phyloP scores from a whole-genome alignment of 2,329 filamentous ascomycete genomes.

The Pleurostoma richardsiae region DNA sequence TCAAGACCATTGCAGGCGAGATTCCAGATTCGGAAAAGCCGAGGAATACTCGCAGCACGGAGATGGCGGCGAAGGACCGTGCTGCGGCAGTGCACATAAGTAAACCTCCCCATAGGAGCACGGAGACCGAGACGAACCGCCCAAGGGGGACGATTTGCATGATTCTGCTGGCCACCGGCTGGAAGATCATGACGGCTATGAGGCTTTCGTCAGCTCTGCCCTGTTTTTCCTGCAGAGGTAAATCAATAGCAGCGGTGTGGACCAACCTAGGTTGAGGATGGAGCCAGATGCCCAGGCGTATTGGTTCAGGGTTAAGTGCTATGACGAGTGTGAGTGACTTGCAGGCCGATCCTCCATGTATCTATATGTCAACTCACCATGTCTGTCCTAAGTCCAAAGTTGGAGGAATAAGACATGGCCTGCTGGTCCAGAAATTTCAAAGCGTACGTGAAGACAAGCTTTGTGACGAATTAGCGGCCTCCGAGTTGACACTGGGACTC shows the following conservation, averaged over 20 bases:
- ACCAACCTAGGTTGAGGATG: neutral
- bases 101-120: neutral
- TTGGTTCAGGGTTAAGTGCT: neutral
- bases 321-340: neutral
- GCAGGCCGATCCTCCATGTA: neutral
- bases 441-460: neutral
- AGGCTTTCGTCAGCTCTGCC: too few relatives aligned
- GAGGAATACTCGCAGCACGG: neutral
- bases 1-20: neutral
- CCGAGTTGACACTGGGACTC: neutral
- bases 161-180: neutral
- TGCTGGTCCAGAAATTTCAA: neutral
- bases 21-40: neutral
- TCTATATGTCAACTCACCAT: neutral
- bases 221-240: too few relatives aligned
- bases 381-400: neutral
- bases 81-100: neutral
- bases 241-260: too few relatives aligned
- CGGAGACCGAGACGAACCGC: neutral
- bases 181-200: conserved; percentile 5
- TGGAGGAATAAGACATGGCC: neutral
- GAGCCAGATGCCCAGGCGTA: neutral
- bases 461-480: too few relatives aligned
- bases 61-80: neutral
- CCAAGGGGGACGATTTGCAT: neutral